Base-by-base conservation (phyloP, 2,329 filamentous ascomycete genomes). In the Dactylellina cionopaga region DNA sequence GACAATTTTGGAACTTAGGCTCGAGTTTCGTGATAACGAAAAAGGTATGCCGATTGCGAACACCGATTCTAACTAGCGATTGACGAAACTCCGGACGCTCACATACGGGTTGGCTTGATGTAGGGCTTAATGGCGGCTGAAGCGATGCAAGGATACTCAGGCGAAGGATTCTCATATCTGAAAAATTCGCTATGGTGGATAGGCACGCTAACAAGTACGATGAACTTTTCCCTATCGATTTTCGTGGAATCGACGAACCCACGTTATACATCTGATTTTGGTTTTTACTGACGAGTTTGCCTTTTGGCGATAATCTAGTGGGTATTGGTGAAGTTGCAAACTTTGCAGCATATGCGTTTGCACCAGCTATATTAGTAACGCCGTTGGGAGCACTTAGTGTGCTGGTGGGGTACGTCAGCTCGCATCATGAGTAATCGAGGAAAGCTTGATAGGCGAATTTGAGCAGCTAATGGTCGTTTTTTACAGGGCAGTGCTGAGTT, bases 11-110 rank as follows among this genome's bases (percentile, higher is more conserved):
- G 22, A 39, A 5, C 33, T 43, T 65, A 95, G 92, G 92, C 79
- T 92, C 92, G 55, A 96, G 93, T 86, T 99, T 99, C 81, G 94
- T 99, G 77, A 97, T 99, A 78, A 99, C 96, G 49, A 99, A 99
- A 83, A 98, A 97, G 87, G 91, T 95, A 83, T 80, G 82, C 71
- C 54, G 15, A 58, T 56, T 39, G 49, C 41, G 35, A n/a, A 35
- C 59, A 31, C 41, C 54, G 68, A 22, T 29, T 17, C 43, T 19
- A 47, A 29, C 10, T 19, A 31, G 46, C 31, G 5, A 24, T 27
- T 24, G n/a, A 13, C 15, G 5, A 15, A 44, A 37, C 22, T 44
- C n/a, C 15, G 7, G n/a, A 24, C 22, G 44, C 47, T 73, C 33
- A 74, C 29, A 11, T 37, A 19, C n/a, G 25, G 15, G 25, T 33